phyloP scores from a whole-genome alignment of 2,329 filamentous ascomycete genomes.

The Hirsutella thompsonii region DNA sequence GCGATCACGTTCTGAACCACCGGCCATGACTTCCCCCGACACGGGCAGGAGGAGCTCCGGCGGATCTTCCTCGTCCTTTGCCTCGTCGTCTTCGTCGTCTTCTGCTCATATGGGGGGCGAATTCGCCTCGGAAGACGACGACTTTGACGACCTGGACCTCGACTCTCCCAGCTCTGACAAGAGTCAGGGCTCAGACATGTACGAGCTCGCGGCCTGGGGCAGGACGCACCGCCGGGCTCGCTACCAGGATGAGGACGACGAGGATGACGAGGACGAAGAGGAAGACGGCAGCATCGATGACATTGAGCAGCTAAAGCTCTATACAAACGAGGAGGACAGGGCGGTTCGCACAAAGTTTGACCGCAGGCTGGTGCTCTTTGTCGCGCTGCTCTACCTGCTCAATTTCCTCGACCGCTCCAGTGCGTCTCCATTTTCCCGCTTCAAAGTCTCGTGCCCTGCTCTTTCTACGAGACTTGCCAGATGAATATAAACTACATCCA shows the following conservation, averaged over 20 bases:
- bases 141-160: constrained; percentile 9
- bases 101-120: constrained; percentile 23
- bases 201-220: constrained; percentile 13
- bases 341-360: constrained; percentile 66
- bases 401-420: constrained; percentile 80
- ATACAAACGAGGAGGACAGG: constrained; percentile 56
- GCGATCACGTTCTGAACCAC: too few species aligned
- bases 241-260: neutral
- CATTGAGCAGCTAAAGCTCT: constrained; percentile 17
- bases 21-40: too few species aligned
- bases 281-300: neutral
- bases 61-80: too few species aligned
- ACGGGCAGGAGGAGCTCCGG: too few species aligned
- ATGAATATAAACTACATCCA: too few species aligned
- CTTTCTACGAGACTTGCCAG: too few species aligned
- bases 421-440: constrained; percentile 25
- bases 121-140: constrained; percentile 19
- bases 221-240: too few species aligned
- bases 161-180: neutral
- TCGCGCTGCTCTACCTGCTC: constrained; percentile 72
- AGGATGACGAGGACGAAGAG: neutral
- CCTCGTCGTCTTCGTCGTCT: too few species aligned
- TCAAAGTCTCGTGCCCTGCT: too few species aligned
- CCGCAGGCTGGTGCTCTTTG: constrained; percentile 62
- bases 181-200: neutral